These are phyloP conservation scores for Spergularia bocconei DNA, from an alignment of 148 eudicot species.

Conservation along the genomic window DNA sequence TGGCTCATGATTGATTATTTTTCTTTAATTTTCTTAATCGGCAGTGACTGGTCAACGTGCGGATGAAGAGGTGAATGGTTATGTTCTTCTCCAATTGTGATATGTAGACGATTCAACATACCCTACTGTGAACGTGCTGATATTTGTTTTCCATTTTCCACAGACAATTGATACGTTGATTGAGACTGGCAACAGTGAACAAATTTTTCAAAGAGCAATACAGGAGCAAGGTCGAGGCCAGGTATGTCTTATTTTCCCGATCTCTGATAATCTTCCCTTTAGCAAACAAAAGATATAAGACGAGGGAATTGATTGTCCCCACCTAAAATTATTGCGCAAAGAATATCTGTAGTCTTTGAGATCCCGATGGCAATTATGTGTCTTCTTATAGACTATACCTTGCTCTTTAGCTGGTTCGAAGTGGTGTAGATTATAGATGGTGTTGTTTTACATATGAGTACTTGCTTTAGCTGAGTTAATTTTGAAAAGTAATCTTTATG, in stretches of 20 bases:
- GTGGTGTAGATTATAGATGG: neutral
- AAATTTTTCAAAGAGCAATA: slow-evolving; percentile 89
- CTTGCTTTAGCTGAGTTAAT: neutral
- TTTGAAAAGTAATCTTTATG: neutral
- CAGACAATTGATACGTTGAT: slow-evolving; percentile 87
- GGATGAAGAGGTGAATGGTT: slow-evolving; percentile 79
- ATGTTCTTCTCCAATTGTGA: neutral
- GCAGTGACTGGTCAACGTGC: slow-evolving; percentile 88
- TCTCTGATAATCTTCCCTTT: neutral
- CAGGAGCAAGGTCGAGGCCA: slow-evolving; percentile 98
- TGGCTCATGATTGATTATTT: slow-evolving; percentile 20
- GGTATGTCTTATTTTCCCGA: slow-evolving; percentile 39
- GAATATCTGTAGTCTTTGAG: too few relatives aligned
- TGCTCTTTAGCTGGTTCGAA: neutral
- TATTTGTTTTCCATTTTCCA: slow-evolving; percentile 15
- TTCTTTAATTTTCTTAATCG: slow-evolving; percentile 27
- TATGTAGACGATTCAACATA: neutral
- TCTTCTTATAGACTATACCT: too few relatives aligned
- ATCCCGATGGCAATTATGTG: too few relatives aligned
- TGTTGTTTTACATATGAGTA: neutral
- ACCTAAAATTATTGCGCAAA: too few relatives aligned
- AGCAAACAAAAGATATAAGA: neutral
- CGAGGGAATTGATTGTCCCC: too few relatives aligned
- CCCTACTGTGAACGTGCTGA: slow-evolving; percentile 22
- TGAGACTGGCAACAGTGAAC: slow-evolving; percentile 97